Evolutionary conservation across 2,329 filamentous ascomycete genomes (phyloP).

Genomic region (Epichloe uncinata): DNA sequence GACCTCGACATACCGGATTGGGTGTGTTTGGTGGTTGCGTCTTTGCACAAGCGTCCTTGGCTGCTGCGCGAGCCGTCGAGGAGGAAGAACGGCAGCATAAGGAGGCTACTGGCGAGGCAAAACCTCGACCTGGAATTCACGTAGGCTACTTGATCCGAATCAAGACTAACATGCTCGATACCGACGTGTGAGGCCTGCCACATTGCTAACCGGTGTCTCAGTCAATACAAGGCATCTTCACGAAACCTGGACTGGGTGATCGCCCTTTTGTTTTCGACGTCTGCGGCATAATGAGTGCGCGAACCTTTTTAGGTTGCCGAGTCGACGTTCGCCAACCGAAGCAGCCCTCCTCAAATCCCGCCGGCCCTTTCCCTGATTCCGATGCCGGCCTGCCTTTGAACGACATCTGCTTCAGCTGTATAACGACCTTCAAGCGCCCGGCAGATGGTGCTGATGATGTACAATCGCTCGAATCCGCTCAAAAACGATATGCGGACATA

Average conservation of each 20-base stretch:
- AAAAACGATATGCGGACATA: constrained; percentile 29
- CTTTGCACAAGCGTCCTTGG: constrained; percentile 24
- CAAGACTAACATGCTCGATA: neutral
- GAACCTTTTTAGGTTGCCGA: constrained; percentile 34
- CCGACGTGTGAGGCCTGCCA: neutral
- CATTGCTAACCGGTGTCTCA: constrained; percentile 11
- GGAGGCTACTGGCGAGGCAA: constrained; percentile 2
- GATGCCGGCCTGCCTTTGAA: constrained; percentile 27
- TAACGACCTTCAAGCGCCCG: constrained; percentile 38
- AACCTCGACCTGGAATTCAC: constrained; percentile 21
- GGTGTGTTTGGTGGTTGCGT: constrained; percentile 25
- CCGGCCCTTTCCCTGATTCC: constrained; percentile 23
- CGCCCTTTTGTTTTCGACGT: constrained; percentile 42
- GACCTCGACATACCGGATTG: constrained; percentile 5
- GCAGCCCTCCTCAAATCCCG: constrained; percentile 21
- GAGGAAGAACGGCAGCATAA: constrained; percentile 14
- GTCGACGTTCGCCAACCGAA: constrained; percentile 36
- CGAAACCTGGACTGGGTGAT: constrained; percentile 30
- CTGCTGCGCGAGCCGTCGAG: constrained; percentile 21
- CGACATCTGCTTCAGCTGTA: constrained; percentile 34
- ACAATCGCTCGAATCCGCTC: constrained; percentile 26
- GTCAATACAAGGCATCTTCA: constrained; percentile 45
- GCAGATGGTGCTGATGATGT: constrained; percentile 21
- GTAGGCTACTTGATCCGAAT: constrained; percentile 14
- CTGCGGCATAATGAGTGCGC: constrained; percentile 28